Evolutionary conservation across 2,329 filamentous ascomycete species (phyloP).

Genomic region (Fonsecaea monophora): DNA sequence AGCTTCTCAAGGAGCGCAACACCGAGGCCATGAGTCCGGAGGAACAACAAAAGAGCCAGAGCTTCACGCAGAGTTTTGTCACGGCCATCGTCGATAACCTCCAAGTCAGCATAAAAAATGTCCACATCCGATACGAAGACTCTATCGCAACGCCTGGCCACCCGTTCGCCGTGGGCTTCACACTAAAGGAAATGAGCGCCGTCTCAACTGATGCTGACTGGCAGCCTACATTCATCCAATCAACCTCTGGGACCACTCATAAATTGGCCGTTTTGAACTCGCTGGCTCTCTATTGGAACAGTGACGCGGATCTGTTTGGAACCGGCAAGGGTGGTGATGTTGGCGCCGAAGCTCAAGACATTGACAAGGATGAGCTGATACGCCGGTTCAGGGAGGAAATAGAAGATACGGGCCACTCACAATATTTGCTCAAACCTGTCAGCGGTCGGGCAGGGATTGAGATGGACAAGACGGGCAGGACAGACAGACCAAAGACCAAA

Average conservation of each 20-base stretch:
- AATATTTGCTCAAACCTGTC: slow-evolving; percentile 95
- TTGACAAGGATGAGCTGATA: slow-evolving; percentile 78
- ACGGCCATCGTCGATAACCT: slow-evolving; percentile 99
- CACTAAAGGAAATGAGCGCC: slow-evolving; percentile 94
- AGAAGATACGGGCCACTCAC: slow-evolving; percentile 75
- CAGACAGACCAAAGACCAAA: slow-evolving; percentile 83
- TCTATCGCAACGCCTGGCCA: slow-evolving; percentile 93
- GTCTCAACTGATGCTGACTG: slow-evolving; percentile 94
- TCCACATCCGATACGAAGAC: slow-evolving; percentile 97
- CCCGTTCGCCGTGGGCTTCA: slow-evolving; percentile 90
- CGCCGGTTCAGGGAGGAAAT: slow-evolving; percentile 80
- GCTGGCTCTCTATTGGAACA: slow-evolving; percentile 97
- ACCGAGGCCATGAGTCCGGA: slow-evolving; percentile 93
- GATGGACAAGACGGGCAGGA: slow-evolving; percentile 87
- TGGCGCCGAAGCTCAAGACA: slow-evolving; percentile 63
- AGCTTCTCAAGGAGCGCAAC: slow-evolving; percentile 88
- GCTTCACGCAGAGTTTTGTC: slow-evolving; percentile 91
- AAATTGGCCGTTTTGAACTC: slow-evolving; percentile 92
- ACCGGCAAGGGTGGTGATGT: slow-evolving; percentile 75
- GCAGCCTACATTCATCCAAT: slow-evolving; percentile 95
- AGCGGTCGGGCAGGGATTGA: slow-evolving; percentile 94
- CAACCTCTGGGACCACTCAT: slow-evolving; percentile 80
- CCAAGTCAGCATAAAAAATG: slow-evolving; percentile 97
- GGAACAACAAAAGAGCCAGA: slow-evolving; percentile 96
- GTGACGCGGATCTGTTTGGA: slow-evolving; percentile 82